phyloP scores from a whole-genome alignment of 2,329 filamentous ascomycete genomes.

The Calonectria crousiana region DNA sequence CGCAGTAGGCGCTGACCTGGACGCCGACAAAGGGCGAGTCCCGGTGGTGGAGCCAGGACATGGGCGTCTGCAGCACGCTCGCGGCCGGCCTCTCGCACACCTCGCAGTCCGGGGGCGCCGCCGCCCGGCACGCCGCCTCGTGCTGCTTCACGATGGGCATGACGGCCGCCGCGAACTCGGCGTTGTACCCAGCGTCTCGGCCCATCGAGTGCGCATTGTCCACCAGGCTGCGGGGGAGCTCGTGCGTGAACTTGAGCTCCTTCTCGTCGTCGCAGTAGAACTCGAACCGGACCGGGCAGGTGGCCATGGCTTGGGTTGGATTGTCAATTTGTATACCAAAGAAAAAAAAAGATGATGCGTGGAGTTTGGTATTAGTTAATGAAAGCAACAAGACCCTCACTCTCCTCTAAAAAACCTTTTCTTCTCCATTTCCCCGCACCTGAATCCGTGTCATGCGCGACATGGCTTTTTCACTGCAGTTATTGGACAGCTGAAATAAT shows the following conservation, averaged over 20 bases:
- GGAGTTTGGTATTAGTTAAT: background rate
- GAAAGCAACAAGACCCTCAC: background rate
- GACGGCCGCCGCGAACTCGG: background rate
- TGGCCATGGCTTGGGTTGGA: background rate
- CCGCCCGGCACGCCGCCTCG: background rate
- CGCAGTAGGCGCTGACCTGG: constrained; percentile 3
- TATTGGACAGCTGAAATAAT: background rate
- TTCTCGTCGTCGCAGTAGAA: constrained; percentile 16
- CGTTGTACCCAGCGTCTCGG: background rate
- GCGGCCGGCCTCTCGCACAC: background rate
- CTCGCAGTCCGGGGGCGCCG: background rate
- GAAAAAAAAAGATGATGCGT: no score
- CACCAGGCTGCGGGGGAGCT: background rate
- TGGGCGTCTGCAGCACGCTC: background rate
- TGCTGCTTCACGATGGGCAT: constrained; percentile 8
- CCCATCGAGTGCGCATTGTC: background rate
- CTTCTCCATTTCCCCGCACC: background rate
- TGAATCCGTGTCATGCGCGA: background rate
- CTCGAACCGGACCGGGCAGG: constrained; percentile 2
- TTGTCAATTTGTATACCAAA: no score
- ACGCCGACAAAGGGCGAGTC: background rate
- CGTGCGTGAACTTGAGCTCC: constrained; percentile 14
- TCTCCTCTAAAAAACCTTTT: background rate
- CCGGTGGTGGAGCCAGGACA: constrained; percentile 10
- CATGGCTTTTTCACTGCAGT: background rate